phyloP scores from a whole-genome alignment of 345 rosid genomes.

The Salix udensis region DNA sequence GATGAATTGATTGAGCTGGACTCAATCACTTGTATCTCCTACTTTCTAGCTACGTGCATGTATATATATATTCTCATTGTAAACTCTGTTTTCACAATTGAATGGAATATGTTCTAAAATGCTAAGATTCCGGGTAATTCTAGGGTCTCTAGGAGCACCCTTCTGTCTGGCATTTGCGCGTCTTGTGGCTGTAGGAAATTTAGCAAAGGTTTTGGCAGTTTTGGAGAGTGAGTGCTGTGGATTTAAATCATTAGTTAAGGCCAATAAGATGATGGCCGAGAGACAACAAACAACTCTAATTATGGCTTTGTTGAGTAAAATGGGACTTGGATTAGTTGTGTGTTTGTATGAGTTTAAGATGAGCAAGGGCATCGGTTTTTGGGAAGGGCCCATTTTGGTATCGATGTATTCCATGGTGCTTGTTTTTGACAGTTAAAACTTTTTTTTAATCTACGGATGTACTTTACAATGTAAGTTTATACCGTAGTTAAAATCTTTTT shows the following conservation, averaged over 20 bases:
- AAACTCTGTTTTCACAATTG: too few species aligned
- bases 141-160: slow-evolving; percentile 21
- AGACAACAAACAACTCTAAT: slow-evolving; percentile 25
- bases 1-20: too few species aligned
- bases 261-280: slow-evolving; percentile 22
- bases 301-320: slow-evolving; percentile 25
- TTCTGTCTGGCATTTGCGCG: slow-evolving; percentile 32
- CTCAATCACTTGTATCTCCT: too few species aligned
- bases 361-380: slow-evolving; percentile 14
- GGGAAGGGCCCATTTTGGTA: slow-evolving; percentile 18
- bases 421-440: slow-evolving; percentile 25
- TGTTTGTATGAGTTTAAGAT: slow-evolving; percentile 19
- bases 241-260: slow-evolving; percentile 27
- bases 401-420: slow-evolving; percentile 27
- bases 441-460: too few species aligned
- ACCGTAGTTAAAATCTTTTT: too few species aligned
- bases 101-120: slow-evolving; percentile 6
- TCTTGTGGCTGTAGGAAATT: slow-evolving; percentile 24
- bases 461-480: too few species aligned
- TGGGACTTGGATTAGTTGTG: slow-evolving; percentile 15
- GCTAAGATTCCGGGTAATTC: slow-evolving; percentile 13
- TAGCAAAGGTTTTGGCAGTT: slow-evolving; percentile 21
- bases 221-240: slow-evolving; percentile 23
- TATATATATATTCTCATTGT: too few species aligned
- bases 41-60: too few species aligned